Evolutionary conservation across 2,329 filamentous ascomycete genomes (phyloP), one percentile per base, ranked within the genome.

Genomic region (Fusarium udum): DNA sequence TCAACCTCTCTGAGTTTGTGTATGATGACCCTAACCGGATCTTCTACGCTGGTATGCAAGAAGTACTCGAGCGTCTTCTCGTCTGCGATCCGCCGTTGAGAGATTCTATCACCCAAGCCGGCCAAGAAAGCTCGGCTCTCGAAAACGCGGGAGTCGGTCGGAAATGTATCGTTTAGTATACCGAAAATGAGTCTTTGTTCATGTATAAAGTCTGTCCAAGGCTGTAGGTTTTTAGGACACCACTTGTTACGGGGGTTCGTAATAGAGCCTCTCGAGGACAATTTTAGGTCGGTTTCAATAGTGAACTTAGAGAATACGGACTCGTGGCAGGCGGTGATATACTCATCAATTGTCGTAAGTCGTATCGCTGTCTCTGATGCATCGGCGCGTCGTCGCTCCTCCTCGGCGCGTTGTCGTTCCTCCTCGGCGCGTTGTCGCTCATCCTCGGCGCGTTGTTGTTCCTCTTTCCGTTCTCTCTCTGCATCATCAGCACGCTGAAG

Each of bases 51-150:
- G 16, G 69, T 74, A 32, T 80, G 64, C 16, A 79, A 57, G 39
- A 81, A 79, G 40, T 72, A 68, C 64, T 83, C 74, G 22, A 82
- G 78, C 34, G 34, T 53, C 58, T 78, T 82, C 57, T 83, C 75
- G 24, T 65, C 56, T 48, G 34, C 42, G 15, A 59, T 59, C 32
- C 18, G 56, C 32, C 42, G 24, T 2, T 24, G 20, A 10, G 56
- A 37, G 18, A 59, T 6, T 31, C 42, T 59, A 20, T 59, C 26
- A n/a, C 56, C 56, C 14, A 59, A 3, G 4, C 56, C 32, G 20
- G 32, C 56, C 20, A 59, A 31, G 32, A 59, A 59, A 48, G 42
- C 34, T 2, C 56, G 56, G 32, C 48, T 59, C 32, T 59, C 24
- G 5, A 59, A 59, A 37, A 59, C 24, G 4, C 24, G 18, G 9